Evolutionary conservation across 139 green algal genomes (phyloP).

Genomic region (Nannochloris sp.): DNA sequence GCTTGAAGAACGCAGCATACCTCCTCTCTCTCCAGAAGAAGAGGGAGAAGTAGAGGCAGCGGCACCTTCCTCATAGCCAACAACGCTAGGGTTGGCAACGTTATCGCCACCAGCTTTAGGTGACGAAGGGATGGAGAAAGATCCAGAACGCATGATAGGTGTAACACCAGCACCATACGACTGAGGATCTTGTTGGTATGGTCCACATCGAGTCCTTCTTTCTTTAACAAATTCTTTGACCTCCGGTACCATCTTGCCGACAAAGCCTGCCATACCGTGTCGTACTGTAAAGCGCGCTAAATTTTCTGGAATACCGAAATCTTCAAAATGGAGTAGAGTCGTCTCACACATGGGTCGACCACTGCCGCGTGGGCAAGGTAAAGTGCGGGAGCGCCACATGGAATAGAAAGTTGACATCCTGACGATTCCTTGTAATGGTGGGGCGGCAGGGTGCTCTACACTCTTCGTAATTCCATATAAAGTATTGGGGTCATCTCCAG

Average conservation of each 20-base stretch:
- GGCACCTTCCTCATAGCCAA: neutral
- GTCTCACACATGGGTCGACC: conserved; percentile 62
- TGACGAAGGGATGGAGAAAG: neutral
- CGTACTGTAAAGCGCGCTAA: conserved; percentile 60
- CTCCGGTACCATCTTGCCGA: conserved; percentile 59
- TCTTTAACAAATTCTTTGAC: conserved; percentile 52
- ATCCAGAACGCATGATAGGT: neutral
- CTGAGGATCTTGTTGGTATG: conserved; percentile 15
- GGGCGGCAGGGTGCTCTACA: conserved; percentile 35
- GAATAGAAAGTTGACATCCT: conserved; percentile 42
- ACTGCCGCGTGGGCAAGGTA: conserved; percentile 56
- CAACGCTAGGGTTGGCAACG: neutral
- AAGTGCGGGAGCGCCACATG: conserved; percentile 53
- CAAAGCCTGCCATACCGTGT: conserved; percentile 82
- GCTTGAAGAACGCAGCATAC: neutral
- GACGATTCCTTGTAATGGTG: conserved; percentile 14
- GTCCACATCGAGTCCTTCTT: conserved; percentile 32
- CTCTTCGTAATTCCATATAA: conserved; percentile 57
- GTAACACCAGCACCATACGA: conserved; percentile 21
- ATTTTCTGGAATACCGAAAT: conserved; percentile 66
- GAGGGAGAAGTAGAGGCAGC: neutral
- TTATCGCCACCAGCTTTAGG: neutral
- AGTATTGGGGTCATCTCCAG: conserved; percentile 17
- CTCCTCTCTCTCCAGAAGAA: neutral
- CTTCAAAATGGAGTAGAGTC: conserved; percentile 79